Evolutionary conservation across 768 basidiomycete genomes (phyloP), one percentile per base, ranked within the genome.

Genomic region (Xanthoconium stramineum): DNA sequence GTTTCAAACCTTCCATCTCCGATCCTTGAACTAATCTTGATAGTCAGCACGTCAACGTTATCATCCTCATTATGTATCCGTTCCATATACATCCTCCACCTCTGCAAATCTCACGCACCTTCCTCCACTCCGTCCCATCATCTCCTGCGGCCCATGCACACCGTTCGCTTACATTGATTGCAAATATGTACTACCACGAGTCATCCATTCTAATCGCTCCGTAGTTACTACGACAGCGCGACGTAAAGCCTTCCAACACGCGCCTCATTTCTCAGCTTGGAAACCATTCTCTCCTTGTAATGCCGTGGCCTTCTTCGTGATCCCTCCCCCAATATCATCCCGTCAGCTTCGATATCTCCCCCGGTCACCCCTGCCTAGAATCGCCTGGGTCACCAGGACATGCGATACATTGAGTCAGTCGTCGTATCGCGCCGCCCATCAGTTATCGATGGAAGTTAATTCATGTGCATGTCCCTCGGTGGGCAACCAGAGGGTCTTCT

Each of bases 1-100:
- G 63, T 71, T 72, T 68, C 32, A 52, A 40, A 55, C 52, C 55
- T 53, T 59, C 46, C 64, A 70, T 68, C 71, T 67, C 67, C 69
- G 69, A 71, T 70, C 69, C 47, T 46, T 37, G 44, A 24, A 39
- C 58, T 64, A 62, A 70, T 68, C 69, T 58, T 54, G 67, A 66
- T 65, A 59, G 42, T 43, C 48, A 44, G 30, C 58, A 32, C 29
- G 48, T 36, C 60, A 71, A 69, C 68, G 70, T 71, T 71, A 71
- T 69, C 69, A 68, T 49, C 68, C 53, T 66, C 56, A 40, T 67
- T 65, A 65, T 67, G 61, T 65, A 66, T 56, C 39, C 33, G 24
- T 44, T 52, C 59, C 62, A 57, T 61, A 59, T 67, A 58, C 50
- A 54, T 15, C 29, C 19, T 2, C 43, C 24, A 24, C 38, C 37